phyloP scores from a whole-genome alignment of 2,329 filamentous ascomycete species.

The Fusarium austroafricanum region DNA sequence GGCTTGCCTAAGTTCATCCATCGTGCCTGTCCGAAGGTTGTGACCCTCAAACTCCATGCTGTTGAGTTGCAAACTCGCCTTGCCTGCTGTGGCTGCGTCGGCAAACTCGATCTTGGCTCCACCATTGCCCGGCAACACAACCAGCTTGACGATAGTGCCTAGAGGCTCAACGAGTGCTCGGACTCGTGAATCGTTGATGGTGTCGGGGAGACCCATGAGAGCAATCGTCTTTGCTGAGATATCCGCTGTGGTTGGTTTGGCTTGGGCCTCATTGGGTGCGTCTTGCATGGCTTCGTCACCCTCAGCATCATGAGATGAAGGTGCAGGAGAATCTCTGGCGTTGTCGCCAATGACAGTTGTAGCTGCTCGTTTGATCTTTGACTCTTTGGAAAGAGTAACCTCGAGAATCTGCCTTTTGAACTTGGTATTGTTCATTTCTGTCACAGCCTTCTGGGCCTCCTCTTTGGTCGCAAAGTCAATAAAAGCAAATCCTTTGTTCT shows the following conservation, averaged over 20 bases:
- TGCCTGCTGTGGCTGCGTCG: slow-evolving; percentile 77
- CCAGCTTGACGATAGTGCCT: slow-evolving; percentile 78
- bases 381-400: slow-evolving; percentile 70
- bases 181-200: slow-evolving; percentile 88
- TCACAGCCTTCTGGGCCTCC: slow-evolving; percentile 73
- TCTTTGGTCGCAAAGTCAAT: slow-evolving; percentile 79
- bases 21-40: slow-evolving; percentile 65
- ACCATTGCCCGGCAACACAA: slow-evolving; percentile 82
- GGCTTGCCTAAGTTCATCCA: slow-evolving; percentile 65
- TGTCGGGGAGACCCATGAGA: slow-evolving; percentile 89
- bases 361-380: slow-evolving; percentile 67
- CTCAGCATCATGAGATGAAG: slow-evolving; percentile 51
- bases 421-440: slow-evolving; percentile 76
- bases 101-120: slow-evolving; percentile 88
- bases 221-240: slow-evolving; percentile 78
- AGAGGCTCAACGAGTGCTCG: slow-evolving; percentile 76
- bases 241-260: slow-evolving; percentile 58
- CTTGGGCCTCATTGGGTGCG: slow-evolving; percentile 20
- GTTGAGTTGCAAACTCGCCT: slow-evolving; percentile 71
- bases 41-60: slow-evolving; percentile 66
- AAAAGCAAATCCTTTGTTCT: slow-evolving; percentile 82
- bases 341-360: slow-evolving; percentile 54
- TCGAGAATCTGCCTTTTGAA: slow-evolving; percentile 75
- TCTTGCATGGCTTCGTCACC: slow-evolving; percentile 56
- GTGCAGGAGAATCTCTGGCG: slow-evolving; percentile 51